A percentile compares a stretch with the other conserved stretches of the same genome.
Conservation (phyloP, 2,329 filamentous ascomycete genomes). For the Colletotrichum cordylinicola region DNA sequence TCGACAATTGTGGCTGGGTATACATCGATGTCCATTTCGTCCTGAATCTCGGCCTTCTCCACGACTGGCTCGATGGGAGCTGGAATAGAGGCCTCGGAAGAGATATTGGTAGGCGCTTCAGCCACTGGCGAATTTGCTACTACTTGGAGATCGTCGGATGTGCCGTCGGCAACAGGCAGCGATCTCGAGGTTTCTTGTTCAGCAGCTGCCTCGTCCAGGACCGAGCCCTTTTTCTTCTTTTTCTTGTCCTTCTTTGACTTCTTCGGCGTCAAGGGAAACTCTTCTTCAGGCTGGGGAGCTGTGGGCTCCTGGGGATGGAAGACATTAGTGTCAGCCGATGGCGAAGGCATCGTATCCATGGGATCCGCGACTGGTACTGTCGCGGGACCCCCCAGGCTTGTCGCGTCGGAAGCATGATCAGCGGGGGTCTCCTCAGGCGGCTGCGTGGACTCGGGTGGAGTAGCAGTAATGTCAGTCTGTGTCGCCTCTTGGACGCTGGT, state of each 20-base stretch:
- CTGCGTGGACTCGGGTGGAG: neutral
- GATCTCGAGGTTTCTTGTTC: neutral
- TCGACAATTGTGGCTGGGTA: neutral
- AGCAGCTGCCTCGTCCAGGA: neutral
- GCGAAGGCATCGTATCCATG: neutral
- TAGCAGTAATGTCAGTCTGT: neutral
- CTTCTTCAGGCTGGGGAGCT: neutral
- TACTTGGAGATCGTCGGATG: neutral
- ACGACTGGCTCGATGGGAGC: neutral
- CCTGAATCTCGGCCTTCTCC: neutral
- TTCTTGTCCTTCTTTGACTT: constrained; percentile 36
- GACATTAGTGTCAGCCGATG: neutral
- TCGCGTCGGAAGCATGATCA: neutral
- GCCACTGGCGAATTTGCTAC: neutral
- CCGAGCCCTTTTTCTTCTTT: constrained; percentile 28
- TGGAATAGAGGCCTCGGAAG: neutral
- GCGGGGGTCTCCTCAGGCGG: neutral
- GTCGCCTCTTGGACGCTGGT: neutral
- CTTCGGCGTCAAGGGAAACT: constrained; percentile 16
- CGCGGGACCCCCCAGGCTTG: neutral
- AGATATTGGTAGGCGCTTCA: neutral
- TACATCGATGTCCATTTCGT: neutral
- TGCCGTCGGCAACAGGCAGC: neutral
- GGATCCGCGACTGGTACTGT: neutral
- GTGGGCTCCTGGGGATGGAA: neutral